Evolutionary conservation across 2,329 filamentous ascomycete species (phyloP).

Genomic region (Trichothecium sympodiale): DNA sequence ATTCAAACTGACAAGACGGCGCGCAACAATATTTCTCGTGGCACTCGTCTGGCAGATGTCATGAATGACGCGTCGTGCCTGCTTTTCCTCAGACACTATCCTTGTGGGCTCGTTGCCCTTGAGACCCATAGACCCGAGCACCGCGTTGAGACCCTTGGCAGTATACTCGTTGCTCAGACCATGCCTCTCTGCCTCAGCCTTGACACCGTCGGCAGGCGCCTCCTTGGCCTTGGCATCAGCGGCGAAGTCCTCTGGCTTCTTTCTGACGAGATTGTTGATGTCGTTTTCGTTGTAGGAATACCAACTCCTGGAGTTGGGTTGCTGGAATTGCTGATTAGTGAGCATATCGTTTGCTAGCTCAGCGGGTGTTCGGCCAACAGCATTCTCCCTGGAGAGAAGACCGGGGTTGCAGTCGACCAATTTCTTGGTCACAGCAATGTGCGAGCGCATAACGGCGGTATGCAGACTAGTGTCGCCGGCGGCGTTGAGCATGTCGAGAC

Average conservation of each 20-base stretch:
- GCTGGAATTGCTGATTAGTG: constrained; percentile 24
- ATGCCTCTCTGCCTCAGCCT: constrained; percentile 10
- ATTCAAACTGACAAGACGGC: constrained; percentile 41
- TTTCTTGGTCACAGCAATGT: constrained; percentile 24
- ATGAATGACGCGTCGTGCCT: constrained; percentile 15
- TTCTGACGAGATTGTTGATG: constrained; percentile 1
- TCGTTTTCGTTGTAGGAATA: constrained; percentile 1
- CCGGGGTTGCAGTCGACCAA: constrained; percentile 45
- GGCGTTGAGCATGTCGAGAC: constrained; percentile 48
- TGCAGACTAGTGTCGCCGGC: constrained; percentile 57
- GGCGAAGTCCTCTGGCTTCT: constrained; percentile 6
- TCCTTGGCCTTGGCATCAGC: constrained; percentile 9
- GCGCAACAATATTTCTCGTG: constrained; percentile 21
- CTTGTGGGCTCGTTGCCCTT: constrained; percentile 4
- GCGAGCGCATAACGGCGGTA: constrained; percentile 31
- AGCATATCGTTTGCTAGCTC: constrained; percentile 53
- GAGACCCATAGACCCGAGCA: constrained; percentile 16
- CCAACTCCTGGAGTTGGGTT: constrained; percentile 5
- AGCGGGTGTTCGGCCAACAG: constrained; percentile 61
- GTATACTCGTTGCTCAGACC: constrained; percentile 18
- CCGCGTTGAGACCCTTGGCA: constrained; percentile 11
- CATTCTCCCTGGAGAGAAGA: constrained; percentile 61
- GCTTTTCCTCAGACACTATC: constrained; percentile 4
- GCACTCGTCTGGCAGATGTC: constrained; percentile 22
- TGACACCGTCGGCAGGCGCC: constrained; percentile 6